Evolutionary conservation across 768 basidiomycete species (phyloP), one percentile per base, ranked within the genome.

Genomic region (Lactarius indigo): DNA sequence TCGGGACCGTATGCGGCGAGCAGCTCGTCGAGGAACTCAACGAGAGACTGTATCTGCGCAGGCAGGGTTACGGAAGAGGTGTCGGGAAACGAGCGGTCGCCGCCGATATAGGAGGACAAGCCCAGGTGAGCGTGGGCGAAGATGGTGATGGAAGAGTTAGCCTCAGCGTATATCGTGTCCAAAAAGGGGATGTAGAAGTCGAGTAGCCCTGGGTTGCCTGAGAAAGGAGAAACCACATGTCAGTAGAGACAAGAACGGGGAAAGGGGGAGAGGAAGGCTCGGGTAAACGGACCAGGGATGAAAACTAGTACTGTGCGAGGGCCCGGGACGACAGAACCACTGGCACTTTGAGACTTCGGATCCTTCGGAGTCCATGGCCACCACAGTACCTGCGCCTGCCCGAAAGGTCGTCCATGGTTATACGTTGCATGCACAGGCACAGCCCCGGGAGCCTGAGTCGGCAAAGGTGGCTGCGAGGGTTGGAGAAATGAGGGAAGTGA

Each of bases 131-230:
- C 47, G 84, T 83, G 73, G 89, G 33, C 86, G 86, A 23, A 92
- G 75, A 74, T 90, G 85, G 15, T 84, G 84, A 74, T 1, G 12
- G 12, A 47, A 17, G 70, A 64, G 42, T 75, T 74, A 23, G 47
- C 54, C 35, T 73, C 69, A 60, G 85, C n/a, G 23, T 65, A 78
- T 1, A 92, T 74, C 5, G 79, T 79, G 26, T 79, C 76, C 18
- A 93, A 80, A 73, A 91, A 93, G 2, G 83, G 82, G 1, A 78
- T 78, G 70, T 92, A 93, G 75, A 92, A 91, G 56, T 82, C 80
- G 37, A 87, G 67, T 18, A 91, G 76, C 8, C 91, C 91, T 1
- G 83, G 83, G 72, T 85, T 84, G 30, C 83, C 83, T 62, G 71
- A 68, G 13, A 66, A 47, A 23, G 66, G 8, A 3, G 78, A 75